Conservation (phyloP, 768 basidiomycete species). For the Wakefieldia striispora region DNA sequence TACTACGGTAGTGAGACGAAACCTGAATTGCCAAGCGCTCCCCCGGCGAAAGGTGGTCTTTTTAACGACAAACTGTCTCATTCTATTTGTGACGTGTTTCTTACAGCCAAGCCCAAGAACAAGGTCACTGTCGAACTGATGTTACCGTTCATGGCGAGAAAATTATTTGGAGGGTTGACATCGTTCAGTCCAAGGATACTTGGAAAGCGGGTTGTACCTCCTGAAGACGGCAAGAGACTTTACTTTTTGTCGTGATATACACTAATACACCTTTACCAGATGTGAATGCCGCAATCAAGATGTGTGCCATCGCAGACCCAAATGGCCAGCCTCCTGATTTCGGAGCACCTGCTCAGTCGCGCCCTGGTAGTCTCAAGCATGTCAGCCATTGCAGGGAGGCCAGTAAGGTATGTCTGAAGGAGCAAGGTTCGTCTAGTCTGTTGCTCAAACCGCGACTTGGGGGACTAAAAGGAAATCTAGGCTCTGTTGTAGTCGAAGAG, state of each 20-base stretch:
- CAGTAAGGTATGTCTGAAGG: background rate
- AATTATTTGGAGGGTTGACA: background rate
- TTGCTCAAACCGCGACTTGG: background rate
- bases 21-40: background rate
- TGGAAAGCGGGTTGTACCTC: background rate
- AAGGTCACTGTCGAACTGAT: background rate
- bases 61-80: background rate
- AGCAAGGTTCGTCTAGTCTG: conserved; percentile 1
- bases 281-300: background rate
- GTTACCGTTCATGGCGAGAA: background rate
- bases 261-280: background rate
- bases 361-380: background rate
- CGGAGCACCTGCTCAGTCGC: background rate
- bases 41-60: background rate
- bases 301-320: background rate
- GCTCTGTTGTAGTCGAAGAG: background rate
- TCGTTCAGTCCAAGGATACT: background rate
- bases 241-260: background rate
- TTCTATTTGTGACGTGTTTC: background rate
- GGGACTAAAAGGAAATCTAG: background rate
- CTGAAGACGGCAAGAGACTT: background rate
- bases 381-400: conserved; percentile 8
- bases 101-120: background rate
- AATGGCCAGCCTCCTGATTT: background rate
- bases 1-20: conserved; percentile 1